Evolutionary conservation across 345 rosid species (phyloP).

Genomic region (Laguncularia racemosa): DNA sequence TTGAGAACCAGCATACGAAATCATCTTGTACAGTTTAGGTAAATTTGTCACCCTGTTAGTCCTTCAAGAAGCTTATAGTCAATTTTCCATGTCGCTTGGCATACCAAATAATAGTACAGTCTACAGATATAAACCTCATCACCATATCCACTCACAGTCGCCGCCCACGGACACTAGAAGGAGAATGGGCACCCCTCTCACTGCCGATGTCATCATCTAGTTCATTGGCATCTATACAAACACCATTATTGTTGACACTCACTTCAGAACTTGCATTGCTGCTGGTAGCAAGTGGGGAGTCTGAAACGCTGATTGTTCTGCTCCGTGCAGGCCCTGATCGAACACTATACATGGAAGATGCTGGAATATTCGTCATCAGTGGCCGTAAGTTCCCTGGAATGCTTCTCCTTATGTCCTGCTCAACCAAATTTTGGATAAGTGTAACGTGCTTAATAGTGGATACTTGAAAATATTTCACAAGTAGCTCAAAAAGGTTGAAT

Average conservation of each 20-base stretch:
- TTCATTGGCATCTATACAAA: slow-evolving; percentile 51
- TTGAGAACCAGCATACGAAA: too few species aligned
- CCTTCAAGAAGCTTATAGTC: too few species aligned
- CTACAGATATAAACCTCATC: background rate
- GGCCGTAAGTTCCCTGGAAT: slow-evolving; percentile 89
- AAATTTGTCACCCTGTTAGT: too few species aligned
- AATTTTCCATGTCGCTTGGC: too few species aligned
- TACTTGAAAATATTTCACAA: too few species aligned
- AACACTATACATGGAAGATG: slow-evolving; percentile 94
- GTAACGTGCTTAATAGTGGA: too few species aligned
- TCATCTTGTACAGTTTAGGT: too few species aligned
- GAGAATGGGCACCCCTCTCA: slow-evolving; percentile 64
- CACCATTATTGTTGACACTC: slow-evolving; percentile 70
- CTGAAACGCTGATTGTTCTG: slow-evolving; percentile 66
- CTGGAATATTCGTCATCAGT: slow-evolving; percentile 89
- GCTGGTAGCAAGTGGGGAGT: slow-evolving; percentile 93
- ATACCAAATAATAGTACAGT: too few species aligned
- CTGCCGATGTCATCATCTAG: slow-evolving; percentile 55
- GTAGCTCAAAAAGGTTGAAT: too few species aligned
- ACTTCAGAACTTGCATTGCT: slow-evolving; percentile 96
- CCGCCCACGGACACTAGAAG: slow-evolving; percentile 55
- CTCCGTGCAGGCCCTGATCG: slow-evolving; percentile 74
- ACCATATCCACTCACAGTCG: slow-evolving; percentile 18
- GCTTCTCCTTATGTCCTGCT: slow-evolving; percentile 87
- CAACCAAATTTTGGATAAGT: background rate